Percentiles rank a stretch among this genome's conserved stretches.
Evolutionary conservation across 1,284 basidiomycete species (phyloP).

Genomic region (Wolfiporia cocos): DNA sequence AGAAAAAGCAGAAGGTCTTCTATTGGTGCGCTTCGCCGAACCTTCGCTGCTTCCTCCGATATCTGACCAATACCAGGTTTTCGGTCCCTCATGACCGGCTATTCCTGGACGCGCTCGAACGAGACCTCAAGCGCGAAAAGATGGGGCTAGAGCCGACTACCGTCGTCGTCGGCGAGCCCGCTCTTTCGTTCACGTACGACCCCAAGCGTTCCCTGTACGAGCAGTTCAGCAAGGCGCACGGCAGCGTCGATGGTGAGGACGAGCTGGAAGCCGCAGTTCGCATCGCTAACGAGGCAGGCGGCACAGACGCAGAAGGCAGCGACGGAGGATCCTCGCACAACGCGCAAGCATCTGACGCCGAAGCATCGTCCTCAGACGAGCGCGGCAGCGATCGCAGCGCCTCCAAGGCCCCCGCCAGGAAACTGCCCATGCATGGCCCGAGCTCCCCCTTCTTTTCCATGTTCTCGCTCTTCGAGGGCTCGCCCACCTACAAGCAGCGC

Average conservation of each 20-base stretch:
- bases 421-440: slow-evolving; percentile 21
- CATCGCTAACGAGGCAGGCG: slow-evolving; percentile 32
- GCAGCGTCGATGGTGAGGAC: slow-evolving; percentile 47
- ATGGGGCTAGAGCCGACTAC: slow-evolving; percentile 83
- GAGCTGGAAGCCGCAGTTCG: slow-evolving; percentile 49
- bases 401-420: slow-evolving; percentile 17
- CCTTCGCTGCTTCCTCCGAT: neutral
- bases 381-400: slow-evolving; percentile 15
- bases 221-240: slow-evolving; percentile 65
- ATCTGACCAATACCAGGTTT: slow-evolving; percentile 39
- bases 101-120: slow-evolving; percentile 89
- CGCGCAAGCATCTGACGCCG: slow-evolving; percentile 14
- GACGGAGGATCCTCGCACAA: slow-evolving; percentile 16
- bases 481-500: slow-evolving; percentile 82
- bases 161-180: slow-evolving; percentile 72
- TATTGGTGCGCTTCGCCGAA: slow-evolving; percentile 64
- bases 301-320: slow-evolving; percentile 14
- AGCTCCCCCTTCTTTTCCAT: slow-evolving; percentile 55
- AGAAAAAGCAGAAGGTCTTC: slow-evolving; percentile 95
- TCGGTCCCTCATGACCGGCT: slow-evolving; percentile 92
- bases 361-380: slow-evolving; percentile 20
- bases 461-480: slow-evolving; percentile 77
- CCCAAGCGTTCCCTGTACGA: slow-evolving; percentile 81
- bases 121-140: slow-evolving; percentile 90
- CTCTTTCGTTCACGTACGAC: slow-evolving; percentile 78